Evolutionary conservation across 2,329 filamentous ascomycete species (phyloP), one percentile per base, ranked within the genome.

Genomic region (Tympanopsis confertula): DNA sequence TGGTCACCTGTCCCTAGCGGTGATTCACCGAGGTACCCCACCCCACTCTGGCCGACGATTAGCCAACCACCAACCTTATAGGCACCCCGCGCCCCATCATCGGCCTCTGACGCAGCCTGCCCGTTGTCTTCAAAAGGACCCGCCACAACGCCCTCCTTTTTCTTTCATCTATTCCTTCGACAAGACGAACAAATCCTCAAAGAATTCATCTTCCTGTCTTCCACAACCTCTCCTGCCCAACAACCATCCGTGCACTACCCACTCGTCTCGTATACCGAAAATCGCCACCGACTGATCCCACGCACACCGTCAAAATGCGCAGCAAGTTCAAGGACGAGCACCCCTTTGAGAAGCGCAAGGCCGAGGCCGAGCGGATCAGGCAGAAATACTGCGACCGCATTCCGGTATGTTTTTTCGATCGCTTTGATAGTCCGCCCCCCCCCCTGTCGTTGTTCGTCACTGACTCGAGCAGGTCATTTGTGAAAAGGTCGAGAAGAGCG

Each of bases 281-380:
- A 26, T n/a, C 7, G n/a, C 7, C 22, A 26, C 22, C 22, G 22
- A 26, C 22, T n/a, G 22, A 26, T n/a, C 22, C 22, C 7, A 10
- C 22, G 22, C n/a, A 51, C 50, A 59, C 60, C 58, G 57, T 57
- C 72, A 86, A 57, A 50, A 95, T 95, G 87, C 84, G 88, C 61
- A 94, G 86, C 74, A 96, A 96, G 79, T 98, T 98, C 68, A 98
- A 98, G 87, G 91, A 98, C 81, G 91, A 96, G 78, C 91, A 96
- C 65, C 87, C 86, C 54, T 96, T 96, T 63, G 91, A 96, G 82
- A 98, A 98, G 86, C 87, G 91, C 71, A 95, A 96, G 86, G 91
- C 91, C 49, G 91, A 98, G 71, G 91, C 91, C 60, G 91, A 98
- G 74, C 88, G 91, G 64, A 95, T 95, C 63, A 87, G 91, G 50